A percentile compares a stretch with the other conserved stretches of the same genome.
Evolutionary conservation across 177 flowering plant genomes (phyloP).

Genomic region (Tripterygium wilfordii): DNA sequence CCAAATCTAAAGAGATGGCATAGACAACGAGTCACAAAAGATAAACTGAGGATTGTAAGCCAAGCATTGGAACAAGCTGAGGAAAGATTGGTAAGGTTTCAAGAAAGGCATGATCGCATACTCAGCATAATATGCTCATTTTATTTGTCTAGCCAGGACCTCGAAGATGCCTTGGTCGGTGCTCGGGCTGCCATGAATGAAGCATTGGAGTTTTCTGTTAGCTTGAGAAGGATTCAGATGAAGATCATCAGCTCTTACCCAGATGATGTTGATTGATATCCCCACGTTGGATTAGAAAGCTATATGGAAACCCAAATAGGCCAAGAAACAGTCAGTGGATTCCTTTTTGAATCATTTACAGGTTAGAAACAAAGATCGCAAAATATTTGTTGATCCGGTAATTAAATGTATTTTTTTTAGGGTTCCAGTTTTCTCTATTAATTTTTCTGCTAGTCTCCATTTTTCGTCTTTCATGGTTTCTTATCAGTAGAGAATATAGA

Average conservation of each 20-base stretch:
- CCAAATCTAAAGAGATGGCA: slow-evolving; percentile 29
- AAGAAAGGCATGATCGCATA: slow-evolving; percentile 45
- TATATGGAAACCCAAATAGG: background rate
- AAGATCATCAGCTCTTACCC: slow-evolving; percentile 19
- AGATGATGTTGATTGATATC: slow-evolving; percentile 10
- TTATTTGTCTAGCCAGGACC: slow-evolving; percentile 25
- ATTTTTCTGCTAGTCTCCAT: no score
- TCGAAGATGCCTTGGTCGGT: slow-evolving; percentile 27
- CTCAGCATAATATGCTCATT: slow-evolving; percentile 29
- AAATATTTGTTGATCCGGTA: no score
- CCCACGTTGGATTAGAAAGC: background rate
- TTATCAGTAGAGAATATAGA: no score
- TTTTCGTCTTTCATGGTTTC: no score
- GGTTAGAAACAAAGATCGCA: no score
- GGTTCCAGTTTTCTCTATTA: no score
- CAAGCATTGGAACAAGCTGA: slow-evolving; percentile 42
- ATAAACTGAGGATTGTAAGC: slow-evolving; percentile 28
- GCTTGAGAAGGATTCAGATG: slow-evolving; percentile 32
- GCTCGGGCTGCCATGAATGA: slow-evolving; percentile 39
- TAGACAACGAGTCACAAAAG: slow-evolving; percentile 9
- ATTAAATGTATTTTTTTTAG: no score
- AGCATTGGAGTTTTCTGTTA: slow-evolving; percentile 25
- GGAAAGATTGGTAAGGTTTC: slow-evolving; percentile 18
- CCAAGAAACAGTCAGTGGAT: no score
- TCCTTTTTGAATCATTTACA: no score